phyloP scores from a whole-genome alignment of 306 rosid species.

The Corylus americana region DNA sequence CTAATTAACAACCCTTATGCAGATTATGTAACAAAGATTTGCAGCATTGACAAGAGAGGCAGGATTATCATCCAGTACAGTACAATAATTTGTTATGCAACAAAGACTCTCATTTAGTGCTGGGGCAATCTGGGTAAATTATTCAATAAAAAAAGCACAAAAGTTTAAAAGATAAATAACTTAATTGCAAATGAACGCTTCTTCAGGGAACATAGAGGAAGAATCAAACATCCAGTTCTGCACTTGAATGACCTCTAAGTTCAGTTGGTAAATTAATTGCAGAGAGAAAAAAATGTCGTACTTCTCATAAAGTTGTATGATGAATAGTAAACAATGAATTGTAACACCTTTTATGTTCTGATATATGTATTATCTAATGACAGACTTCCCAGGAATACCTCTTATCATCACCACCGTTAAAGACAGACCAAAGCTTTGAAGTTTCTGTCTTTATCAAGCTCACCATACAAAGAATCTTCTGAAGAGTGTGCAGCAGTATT shows the following conservation, averaged over 20 bases:
- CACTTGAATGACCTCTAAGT: too few relatives aligned
- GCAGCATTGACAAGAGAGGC: not conserved
- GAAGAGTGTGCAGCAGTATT: not conserved
- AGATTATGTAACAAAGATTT: not conserved
- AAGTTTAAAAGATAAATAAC: too few relatives aligned
- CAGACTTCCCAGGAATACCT: not conserved
- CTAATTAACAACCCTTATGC: not conserved
- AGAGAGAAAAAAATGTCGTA: too few relatives aligned
- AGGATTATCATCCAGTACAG: not conserved
- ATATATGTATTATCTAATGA: not conserved
- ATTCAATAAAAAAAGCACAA: too few relatives aligned
- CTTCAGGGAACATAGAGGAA: too few relatives aligned
- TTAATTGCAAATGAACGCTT: too few relatives aligned
- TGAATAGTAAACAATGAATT: not conserved
- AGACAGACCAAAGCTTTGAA: not conserved
- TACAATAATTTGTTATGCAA: too few relatives aligned
- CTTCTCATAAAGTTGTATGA: not conserved
- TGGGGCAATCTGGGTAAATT: too few relatives aligned
- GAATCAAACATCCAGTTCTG: too few relatives aligned
- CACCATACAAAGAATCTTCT: not conserved
- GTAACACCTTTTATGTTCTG: not conserved
- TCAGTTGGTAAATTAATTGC: not conserved
- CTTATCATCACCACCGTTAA: not conserved
- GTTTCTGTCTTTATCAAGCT: conserved; percentile 2
- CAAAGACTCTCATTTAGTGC: too few relatives aligned